These are phyloP conservation scores for Paecilomyces variotii DNA, from an alignment of 2,329 filamentous ascomycete species.

Conservation along the genomic window DNA sequence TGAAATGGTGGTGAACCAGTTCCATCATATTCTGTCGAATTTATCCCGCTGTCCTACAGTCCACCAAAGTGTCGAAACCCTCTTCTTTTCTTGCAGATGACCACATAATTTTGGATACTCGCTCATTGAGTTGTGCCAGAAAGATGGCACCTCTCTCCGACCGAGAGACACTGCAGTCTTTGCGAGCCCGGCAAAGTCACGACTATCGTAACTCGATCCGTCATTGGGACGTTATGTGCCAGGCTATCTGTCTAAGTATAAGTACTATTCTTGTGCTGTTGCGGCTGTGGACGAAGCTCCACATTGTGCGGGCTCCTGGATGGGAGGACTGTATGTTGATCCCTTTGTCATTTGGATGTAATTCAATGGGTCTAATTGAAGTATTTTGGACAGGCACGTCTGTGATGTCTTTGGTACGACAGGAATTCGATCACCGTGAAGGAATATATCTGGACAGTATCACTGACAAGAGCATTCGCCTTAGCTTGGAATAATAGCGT, in stretches of 20 bases:
- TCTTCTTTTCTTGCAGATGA: neutral
- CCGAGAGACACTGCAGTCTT: neutral
- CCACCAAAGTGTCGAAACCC: no score
- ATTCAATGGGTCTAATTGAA: neutral
- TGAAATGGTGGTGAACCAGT: neutral
- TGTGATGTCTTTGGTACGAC: neutral
- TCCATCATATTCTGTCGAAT: neutral
- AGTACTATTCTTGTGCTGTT: neutral
- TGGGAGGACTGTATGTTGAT: neutral
- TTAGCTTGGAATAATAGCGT: neutral
- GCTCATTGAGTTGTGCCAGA: neutral
- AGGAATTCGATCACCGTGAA: neutral
- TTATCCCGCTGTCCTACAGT: neutral
- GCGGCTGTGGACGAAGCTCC: neutral
- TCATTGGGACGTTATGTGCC: neutral
- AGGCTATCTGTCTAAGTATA: neutral
- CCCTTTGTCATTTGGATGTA: neutral
- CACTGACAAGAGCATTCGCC: neutral
- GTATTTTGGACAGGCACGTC: neutral
- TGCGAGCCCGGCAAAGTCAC: neutral
- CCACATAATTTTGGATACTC: neutral
- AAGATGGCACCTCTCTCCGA: neutral
- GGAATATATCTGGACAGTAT: neutral
- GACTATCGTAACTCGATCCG: neutral
- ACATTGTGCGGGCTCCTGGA: neutral